phyloP scores from a whole-genome alignment of 2,329 filamentous ascomycete genomes.

The Phyllosticta citriasiana region DNA sequence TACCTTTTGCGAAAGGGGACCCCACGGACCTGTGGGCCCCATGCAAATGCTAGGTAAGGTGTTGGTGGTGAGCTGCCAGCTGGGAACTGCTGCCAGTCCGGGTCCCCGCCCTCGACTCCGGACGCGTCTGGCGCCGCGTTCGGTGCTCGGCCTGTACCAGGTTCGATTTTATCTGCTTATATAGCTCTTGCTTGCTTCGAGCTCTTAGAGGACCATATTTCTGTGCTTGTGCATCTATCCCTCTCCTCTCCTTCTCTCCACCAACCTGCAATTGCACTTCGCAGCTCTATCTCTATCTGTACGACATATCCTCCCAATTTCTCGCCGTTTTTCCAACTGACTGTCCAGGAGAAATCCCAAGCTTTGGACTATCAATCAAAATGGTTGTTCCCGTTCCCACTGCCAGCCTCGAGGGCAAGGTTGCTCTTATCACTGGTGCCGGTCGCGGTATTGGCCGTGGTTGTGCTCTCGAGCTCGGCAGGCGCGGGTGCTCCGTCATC shows the following conservation, averaged over 20 bases:
- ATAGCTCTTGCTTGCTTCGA: background rate
- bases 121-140: background rate
- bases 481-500: conserved; percentile 53
- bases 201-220: background rate
- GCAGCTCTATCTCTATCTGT: background rate
- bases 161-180: background rate
- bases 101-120: background rate
- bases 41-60: background rate
- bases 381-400: conserved; percentile 36
- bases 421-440: conserved; percentile 52
- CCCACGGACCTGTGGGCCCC: background rate
- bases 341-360: conserved; percentile 2
- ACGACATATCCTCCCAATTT: background rate
- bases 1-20: background rate
- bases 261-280: background rate
- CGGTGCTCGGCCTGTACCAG: background rate
- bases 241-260: background rate
- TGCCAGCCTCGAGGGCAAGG: conserved; percentile 42
- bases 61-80: background rate
- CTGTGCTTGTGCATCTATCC: background rate
- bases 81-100: background rate
- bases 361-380: conserved; percentile 11
- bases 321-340: background rate
- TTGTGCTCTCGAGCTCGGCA: conserved; percentile 57
- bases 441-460: conserved; percentile 58